Evolutionary conservation across 371 early-diverging fungal genomes (phyloP), one percentile per base, ranked within the genome.

Genomic region (Dentiscutata heterogama): DNA sequence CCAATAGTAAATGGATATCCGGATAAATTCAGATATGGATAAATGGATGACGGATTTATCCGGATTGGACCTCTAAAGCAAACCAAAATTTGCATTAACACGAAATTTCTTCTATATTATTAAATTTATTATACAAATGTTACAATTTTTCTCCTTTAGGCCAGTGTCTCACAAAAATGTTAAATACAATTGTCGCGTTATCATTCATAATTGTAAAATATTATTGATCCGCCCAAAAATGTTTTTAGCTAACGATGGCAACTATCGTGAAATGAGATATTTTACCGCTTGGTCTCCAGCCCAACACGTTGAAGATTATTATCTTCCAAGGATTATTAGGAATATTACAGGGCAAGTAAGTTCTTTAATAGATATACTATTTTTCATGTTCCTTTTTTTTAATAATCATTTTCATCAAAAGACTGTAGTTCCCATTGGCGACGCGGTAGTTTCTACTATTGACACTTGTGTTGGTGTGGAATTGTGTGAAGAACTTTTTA

Each of bases 401-500:
- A n/a, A n/a, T 70, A 6, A 11, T 18, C 22, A 39, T n/a, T 54
- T 74, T 56, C 4, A 29, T 65, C 18, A 10, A 71, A 63, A 84
- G 91, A 77, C 67, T 3, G 90, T 90, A 4, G 93, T 92, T 10
- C 92, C 94, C 22, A 92, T 98, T 83, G 99, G 99, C 22, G 97
- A 98, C 81, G 95, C 92, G 2, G 94, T 98, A 0, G 85, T 98
- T 18, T 88, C 89, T 39, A 92, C 96, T 11, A 67, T 86, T 42
- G 97, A 97, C 83, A 94, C 97, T 3, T 94, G 94, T 60, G 87
- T 99, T 78, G 99, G 99, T 20, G 92, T 96, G 16, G 99, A 99
- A 85, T 90, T 97, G 73, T 99, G 99, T 83, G 99, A 99, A 87
- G 99, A 99, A 81, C 86, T 99, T 5, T 99, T 98, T 87, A 97